Evolutionary conservation across 768 basidiomycete species (phyloP).

Genomic region (Boletus eberwhitei): DNA sequence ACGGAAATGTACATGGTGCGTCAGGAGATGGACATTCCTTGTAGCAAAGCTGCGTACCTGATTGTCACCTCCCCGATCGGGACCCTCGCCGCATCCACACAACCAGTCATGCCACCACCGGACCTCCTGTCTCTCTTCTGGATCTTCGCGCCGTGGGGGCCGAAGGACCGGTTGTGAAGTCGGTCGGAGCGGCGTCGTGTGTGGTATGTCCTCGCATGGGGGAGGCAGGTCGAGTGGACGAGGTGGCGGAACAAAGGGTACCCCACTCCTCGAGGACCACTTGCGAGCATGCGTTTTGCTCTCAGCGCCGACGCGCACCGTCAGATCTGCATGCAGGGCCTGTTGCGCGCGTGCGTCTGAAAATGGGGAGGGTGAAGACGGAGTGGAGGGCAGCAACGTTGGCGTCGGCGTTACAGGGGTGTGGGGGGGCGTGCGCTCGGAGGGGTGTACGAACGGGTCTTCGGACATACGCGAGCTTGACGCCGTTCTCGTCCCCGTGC

Average conservation of each 20-base stretch:
- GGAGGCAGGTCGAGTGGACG: constrained; percentile 61
- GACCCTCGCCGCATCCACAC: constrained; percentile 75
- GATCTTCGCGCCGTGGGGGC: constrained; percentile 19
- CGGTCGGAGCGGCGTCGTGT: constrained; percentile 33
- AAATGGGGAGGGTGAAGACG: constrained; percentile 30
- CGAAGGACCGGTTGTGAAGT: constrained; percentile 31
- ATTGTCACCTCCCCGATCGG: constrained; percentile 65
- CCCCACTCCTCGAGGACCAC: constrained; percentile 3
- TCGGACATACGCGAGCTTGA: constrained; percentile 8
- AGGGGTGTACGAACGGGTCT: constrained; percentile 46
- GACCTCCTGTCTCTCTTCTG: constrained; percentile 35
- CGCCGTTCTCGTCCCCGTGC: background rate
- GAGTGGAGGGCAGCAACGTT: background rate
- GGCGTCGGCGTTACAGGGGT: constrained; percentile 1
- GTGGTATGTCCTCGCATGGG: constrained; percentile 36
- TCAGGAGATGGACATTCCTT: background rate
- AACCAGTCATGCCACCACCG: constrained; percentile 88
- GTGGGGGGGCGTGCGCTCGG: constrained; percentile 12
- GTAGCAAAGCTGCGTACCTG: constrained; percentile 48
- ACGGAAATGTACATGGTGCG: background rate
- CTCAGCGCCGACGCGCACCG: background rate
- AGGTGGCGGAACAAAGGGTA: constrained; percentile 40
- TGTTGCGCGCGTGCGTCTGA: constrained; percentile 33
- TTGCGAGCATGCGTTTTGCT: background rate
- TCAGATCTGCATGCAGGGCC: constrained; percentile 17